These are phyloP conservation scores for Cinchona pubescens DNA, from an alignment of 257 asterid species.

Conservation along the genomic window DNA sequence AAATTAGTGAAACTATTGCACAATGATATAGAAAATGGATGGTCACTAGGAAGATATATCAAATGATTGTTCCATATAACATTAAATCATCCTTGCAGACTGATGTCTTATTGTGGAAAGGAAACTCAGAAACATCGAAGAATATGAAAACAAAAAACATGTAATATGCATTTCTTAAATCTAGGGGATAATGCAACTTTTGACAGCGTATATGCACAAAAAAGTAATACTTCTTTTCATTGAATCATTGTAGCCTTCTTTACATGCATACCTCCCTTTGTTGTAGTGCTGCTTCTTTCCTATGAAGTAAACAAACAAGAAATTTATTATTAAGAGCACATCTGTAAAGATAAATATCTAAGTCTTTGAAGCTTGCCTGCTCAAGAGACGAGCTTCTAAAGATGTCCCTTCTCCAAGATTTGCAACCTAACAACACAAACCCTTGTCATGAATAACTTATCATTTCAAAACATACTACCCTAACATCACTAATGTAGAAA, in stretches of 20 bases:
- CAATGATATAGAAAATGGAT: not conserved
- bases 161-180: not conserved
- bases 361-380: conserved; percentile 53
- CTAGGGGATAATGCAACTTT: not conserved
- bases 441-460: not conserved
- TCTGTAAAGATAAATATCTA: not conserved
- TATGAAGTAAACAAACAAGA: conserved; percentile 24
- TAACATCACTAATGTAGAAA: not conserved
- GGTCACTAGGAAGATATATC: not conserved
- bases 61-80: not conserved
- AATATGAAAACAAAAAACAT: not conserved
- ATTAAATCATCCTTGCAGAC: not conserved
- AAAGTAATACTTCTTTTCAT: not conserved
- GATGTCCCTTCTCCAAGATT: conserved; percentile 91
- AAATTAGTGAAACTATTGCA: not conserved
- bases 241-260: not conserved
- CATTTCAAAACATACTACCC: not conserved
- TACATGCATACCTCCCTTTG: conserved; percentile 75
- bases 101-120: not conserved
- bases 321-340: not conserved
- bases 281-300: conserved; percentile 96
- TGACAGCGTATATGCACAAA: not conserved
- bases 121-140: not conserved
- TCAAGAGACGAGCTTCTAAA: conserved; percentile 89
- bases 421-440: conserved; percentile 53